Percentiles rank a stretch among this genome's conserved stretches.
phyloP scores from a whole-genome alignment of 805 yeast species.

The Barnettozyma salicaria region DNA sequence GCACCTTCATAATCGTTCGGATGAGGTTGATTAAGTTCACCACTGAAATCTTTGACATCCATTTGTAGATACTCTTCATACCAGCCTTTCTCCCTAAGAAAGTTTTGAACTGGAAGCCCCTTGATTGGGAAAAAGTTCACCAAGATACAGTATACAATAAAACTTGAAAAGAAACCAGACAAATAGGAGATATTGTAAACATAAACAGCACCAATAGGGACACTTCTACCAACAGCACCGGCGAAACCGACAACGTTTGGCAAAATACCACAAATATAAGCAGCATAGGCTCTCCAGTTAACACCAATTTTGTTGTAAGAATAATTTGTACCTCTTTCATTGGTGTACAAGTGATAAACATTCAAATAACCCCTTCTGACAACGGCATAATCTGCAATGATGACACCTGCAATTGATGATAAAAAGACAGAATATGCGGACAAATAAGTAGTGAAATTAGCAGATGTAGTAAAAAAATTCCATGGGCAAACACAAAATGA shows the following conservation, averaged over 20 bases:
- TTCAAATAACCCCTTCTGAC: conserved; percentile 68
- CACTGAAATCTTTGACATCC: conserved; percentile 14
- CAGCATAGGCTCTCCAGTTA: conserved; percentile 81
- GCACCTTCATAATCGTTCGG: conserved; percentile 18
- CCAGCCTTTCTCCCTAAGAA: conserved; percentile 48
- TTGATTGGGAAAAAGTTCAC: conserved; percentile 47
- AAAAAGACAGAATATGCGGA: conserved; percentile 80
- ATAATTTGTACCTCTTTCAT: conserved; percentile 39
- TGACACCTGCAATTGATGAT: conserved; percentile 77
- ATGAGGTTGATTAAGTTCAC: conserved; percentile 15
- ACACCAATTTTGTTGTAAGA: conserved; percentile 56
- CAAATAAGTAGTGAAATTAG: conserved; percentile 71
- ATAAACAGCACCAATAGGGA: conserved; percentile 72
- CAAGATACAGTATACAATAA: conserved; percentile 46
- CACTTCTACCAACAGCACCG: conserved; percentile 72
- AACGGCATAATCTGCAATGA: conserved; percentile 60
- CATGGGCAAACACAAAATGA: conserved; percentile 78
- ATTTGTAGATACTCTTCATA: conserved; percentile 23
- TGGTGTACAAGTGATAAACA: conserved; percentile 58
- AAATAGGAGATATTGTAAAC: conserved; percentile 73
- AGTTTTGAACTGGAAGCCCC: conserved; percentile 37
- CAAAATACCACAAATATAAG: conserved; percentile 72
- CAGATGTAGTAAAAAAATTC: conserved; percentile 65
- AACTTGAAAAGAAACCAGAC: conserved; percentile 63
- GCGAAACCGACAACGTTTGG: conserved; percentile 87